Base-by-base conservation (phyloP, 768 basidiomycete species). In the Rubroboletus pulcherrimus region DNA sequence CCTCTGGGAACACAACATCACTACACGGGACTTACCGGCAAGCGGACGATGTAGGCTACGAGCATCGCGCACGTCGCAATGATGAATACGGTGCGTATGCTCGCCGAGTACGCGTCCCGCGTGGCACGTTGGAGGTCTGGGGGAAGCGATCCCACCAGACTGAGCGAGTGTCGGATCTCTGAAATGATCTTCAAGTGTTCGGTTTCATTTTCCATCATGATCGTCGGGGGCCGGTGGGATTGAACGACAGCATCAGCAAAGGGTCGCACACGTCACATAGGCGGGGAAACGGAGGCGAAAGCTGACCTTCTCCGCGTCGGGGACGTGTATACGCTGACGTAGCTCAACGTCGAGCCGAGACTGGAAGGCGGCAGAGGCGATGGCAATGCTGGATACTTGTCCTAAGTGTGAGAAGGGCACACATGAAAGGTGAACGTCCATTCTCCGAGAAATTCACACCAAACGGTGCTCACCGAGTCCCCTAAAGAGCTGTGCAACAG, bases 311-410 rank as follows among this genome's bases (percentile, higher is more conserved):
- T 64, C 63, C 0, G 53, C 53, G 7, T 30, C 29, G 7, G 63
- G 55, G 9, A 34, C 45, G 30, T 30, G 51, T 14, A 63, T 63
- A 5, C 59, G 55, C 19, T 5, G 41, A 44, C 12, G 41, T 8
- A 61, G 39, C 34, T 64, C 63, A 5, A 34, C 17, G 15, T 63
- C 61, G 7, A 63, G 55, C 7, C 34, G 52, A 17, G 49, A 59
- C 33, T 61, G 54, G 35, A 64, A 63, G 14, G 64, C 39, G 15
- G 63, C 63, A 17, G 53, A 64, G 1, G 55, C 45, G 26, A 61
- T 49, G n/a, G 58, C 63, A 12, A 64, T 40, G 8, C 58, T 44
- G 5, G 47, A 52, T 7, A 48, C 37, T 51, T 61, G 63, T 3
- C 62, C 62, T 63, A 9, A 17, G 8, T 43, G 14, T 19, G 34